phyloP scores from a whole-genome alignment of 805 yeast genomes.

The Monosporozyma siamensis region DNA sequence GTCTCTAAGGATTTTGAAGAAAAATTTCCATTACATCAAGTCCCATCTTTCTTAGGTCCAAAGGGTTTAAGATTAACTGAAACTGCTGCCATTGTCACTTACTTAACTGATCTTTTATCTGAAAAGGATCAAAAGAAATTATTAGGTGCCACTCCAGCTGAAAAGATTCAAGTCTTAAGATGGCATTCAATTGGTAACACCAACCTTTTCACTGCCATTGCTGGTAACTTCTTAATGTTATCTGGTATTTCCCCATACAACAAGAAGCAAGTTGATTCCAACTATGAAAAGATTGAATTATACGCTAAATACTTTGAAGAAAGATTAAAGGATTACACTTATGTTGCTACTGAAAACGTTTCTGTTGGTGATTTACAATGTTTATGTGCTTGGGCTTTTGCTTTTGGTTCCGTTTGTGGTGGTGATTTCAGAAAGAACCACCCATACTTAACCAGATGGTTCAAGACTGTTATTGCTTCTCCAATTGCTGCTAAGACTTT shows the following conservation, averaged over 20 bases:
- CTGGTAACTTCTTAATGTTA: slow-evolving; percentile 45
- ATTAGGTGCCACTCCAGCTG: slow-evolving; percentile 56
- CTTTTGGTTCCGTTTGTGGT: slow-evolving; percentile 48
- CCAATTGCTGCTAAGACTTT: slow-evolving; percentile 40
- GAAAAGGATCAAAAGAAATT: slow-evolving; percentile 33
- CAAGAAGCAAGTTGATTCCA: slow-evolving; percentile 56
- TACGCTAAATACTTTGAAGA: slow-evolving; percentile 41
- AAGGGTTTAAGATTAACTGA: slow-evolving; percentile 67
- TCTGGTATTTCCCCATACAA: slow-evolving; percentile 64
- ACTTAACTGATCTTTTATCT: slow-evolving; percentile 17
- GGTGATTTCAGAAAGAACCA: slow-evolving; percentile 50
- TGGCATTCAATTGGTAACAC: slow-evolving; percentile 72
- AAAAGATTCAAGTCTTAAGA: slow-evolving; percentile 52
- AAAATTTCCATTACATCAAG: slow-evolving; percentile 53
- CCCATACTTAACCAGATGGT: slow-evolving; percentile 70
- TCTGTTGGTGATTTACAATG: slow-evolving; percentile 31
- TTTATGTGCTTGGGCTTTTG: slow-evolving; percentile 13
- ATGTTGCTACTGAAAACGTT: slow-evolving; percentile 62
- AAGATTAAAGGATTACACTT: slow-evolving; percentile 55
- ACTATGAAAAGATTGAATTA: slow-evolving; percentile 32
- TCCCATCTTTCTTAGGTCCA: slow-evolving; percentile 66
- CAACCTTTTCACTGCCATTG: slow-evolving; percentile 45
- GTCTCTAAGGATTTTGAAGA: slow-evolving; percentile 29
- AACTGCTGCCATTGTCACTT: slow-evolving; percentile 39
- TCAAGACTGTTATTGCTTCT: slow-evolving; percentile 43